Evolutionary conservation across 371 early-diverging fungal genomes (phyloP).

Genomic region (Mortierella polycephala): DNA sequence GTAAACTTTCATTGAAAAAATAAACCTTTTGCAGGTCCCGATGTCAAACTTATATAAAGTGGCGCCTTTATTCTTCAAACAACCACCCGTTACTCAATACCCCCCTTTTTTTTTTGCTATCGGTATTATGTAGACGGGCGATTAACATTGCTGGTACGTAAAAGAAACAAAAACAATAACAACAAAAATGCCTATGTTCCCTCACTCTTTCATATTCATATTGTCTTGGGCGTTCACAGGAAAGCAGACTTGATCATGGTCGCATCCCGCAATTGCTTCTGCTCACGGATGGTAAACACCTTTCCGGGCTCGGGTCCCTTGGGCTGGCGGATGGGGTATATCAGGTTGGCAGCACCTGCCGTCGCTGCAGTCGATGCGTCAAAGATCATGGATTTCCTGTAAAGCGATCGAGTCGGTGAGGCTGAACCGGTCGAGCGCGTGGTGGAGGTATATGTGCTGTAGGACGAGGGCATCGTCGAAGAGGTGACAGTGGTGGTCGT

Average conservation of each 20-base stretch:
- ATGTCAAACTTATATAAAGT: no score
- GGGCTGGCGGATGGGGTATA: constrained; percentile 72
- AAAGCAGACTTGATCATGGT: constrained; percentile 49
- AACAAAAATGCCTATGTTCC: neutral
- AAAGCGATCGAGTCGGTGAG: constrained; percentile 45
- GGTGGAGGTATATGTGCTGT: constrained; percentile 29
- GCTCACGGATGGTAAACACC: constrained; percentile 58
- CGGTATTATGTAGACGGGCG: no score
- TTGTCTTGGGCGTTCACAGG: neutral
- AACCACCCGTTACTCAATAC: no score
- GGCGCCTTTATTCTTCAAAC: no score
- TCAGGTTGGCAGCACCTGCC: constrained; percentile 26
- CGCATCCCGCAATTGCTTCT: constrained; percentile 43
- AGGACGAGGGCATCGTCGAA: constrained; percentile 3
- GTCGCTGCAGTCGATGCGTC: constrained; percentile 32
- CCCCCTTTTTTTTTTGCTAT: no score
- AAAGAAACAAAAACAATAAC: neutral
- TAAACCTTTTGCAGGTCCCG: no score
- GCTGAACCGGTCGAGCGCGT: constrained; percentile 40
- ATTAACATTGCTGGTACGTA: neutral
- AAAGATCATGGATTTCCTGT: constrained; percentile 45
- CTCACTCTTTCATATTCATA: neutral
- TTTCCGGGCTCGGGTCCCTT: constrained; percentile 68
- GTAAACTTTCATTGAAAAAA: no score
- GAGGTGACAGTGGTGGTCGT: constrained; percentile 4